Evolutionary conservation across 805 yeast species (phyloP).

Genomic region (Myxozyma mucilagina): DNA sequence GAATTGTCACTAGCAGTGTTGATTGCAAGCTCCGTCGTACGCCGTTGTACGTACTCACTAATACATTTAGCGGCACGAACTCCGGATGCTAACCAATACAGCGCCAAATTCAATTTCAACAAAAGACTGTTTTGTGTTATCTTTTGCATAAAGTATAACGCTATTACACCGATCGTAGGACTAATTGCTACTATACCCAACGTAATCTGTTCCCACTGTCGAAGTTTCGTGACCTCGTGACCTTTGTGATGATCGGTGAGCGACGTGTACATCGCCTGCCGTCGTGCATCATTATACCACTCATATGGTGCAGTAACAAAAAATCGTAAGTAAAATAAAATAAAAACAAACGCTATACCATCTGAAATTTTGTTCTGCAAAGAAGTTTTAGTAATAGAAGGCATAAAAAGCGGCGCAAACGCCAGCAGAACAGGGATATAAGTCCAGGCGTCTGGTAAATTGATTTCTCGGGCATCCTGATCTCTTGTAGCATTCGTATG

Average conservation of each 20-base stretch:
- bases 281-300: constrained; percentile 15
- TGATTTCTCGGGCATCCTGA: no score
- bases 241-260: no score
- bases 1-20: background rate
- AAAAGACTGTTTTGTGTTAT: constrained; percentile 5
- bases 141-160: no score
- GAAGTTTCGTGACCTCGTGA: background rate
- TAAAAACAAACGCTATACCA: constrained; percentile 10
- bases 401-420: background rate
- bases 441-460: constrained; percentile 1
- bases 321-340: constrained; percentile 13
- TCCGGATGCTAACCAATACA: constrained; percentile 17
- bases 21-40: background rate
- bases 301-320: constrained; percentile 15
- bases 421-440: constrained; percentile 16
- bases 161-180: no score
- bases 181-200: no score
- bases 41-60: constrained; percentile 9
- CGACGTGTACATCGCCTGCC: background rate
- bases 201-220: background rate
- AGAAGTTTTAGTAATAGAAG: constrained; percentile 15
- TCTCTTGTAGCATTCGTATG: no score
- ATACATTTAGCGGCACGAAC: constrained; percentile 6
- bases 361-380: constrained; percentile 3
- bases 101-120: constrained; percentile 21